Base-by-base conservation (phyloP, 2,329 filamentous ascomycete species). In the Ophiostoma ips region DNA sequence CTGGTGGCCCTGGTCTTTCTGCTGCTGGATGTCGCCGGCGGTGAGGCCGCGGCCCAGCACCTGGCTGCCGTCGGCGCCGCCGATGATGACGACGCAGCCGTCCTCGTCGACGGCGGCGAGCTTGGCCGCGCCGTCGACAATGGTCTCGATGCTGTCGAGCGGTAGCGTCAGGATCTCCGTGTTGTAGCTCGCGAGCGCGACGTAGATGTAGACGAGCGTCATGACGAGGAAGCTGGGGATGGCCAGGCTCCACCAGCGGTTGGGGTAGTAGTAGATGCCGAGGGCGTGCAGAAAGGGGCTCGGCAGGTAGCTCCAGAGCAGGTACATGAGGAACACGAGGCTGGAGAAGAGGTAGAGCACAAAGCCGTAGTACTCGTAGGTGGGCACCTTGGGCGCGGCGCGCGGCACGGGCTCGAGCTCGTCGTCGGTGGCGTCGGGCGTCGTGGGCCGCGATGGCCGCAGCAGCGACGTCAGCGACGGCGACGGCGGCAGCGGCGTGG, bases 351-450 rank as follows among this genome's bases (percentile, higher is more conserved):
- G 76, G 69, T 98, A 96, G 46, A 98, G 77, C 49, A 94, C 90
- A 68, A 98, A 98, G 63, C 92, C 92, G 64, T 96, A 96, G 76
- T 96, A 98, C 64, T 98, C 92, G 69, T 98, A 96, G 0, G 92
- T 98, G n/a, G 92, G 92, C 2, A 98, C 89, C 63, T 92, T 88
- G 2, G 92, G 92, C 49, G 83, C 83, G 2, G 88, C 89, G 50
- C 87, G 83, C 6, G 89, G 87, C 16, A 95, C 79, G 2, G 76
- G 82, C 58, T 81, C 73, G 35, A 84, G 76, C 58, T 96, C 90
- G 57, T 89, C 84, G 66, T 94, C 89, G 0, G 87, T 94, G 36
- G 83, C 86, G 62, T 95, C 89, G 13, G 92, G 90, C 0, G 90
- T 96, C 2, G 87, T 94, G 1, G 89, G 90, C n/a, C 89, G 77